Evolutionary conservation across 139 green algal genomes (phyloP).

Genomic region (Haematococcus lacustris): DNA sequence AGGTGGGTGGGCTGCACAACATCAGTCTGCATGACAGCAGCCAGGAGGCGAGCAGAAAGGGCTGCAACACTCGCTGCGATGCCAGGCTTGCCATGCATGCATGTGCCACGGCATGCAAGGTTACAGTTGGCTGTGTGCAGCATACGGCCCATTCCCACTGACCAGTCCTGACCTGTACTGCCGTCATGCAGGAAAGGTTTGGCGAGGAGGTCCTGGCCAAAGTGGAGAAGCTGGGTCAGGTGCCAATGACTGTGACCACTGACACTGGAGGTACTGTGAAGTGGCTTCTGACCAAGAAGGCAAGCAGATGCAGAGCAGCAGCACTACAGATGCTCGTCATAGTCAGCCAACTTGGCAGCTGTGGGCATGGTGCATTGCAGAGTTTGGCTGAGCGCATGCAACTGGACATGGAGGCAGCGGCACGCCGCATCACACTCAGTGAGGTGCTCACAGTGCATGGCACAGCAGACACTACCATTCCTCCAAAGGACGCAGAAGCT

Average conservation of each 20-base stretch:
- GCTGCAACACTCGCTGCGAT: no score
- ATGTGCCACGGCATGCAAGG: no score
- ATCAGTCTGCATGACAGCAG: no score
- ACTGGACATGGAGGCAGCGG: constrained; percentile 2
- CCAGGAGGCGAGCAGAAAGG: no score
- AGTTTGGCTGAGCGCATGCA: constrained; percentile 5
- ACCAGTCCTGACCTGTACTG: no score
- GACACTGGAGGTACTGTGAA: constrained; percentile 10
- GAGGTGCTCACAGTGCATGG: constrained; percentile 56
- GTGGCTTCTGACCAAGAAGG: constrained; percentile 35
- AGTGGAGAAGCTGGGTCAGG: constrained; percentile 27
- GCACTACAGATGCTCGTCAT: no score
- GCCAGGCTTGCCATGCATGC: no score
- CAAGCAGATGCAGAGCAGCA: no score
- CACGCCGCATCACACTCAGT: constrained; percentile 17
- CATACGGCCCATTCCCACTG: no score
- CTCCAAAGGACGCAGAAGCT: constrained; percentile 33
- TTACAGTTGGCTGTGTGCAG: no score
- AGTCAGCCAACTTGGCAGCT: no score
- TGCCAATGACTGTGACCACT: constrained; percentile 14
- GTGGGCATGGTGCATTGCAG: constrained; percentile 2
- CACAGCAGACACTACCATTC: constrained; percentile 39
- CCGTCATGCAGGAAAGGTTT: constrained; percentile 43
- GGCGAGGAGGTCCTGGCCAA: constrained; percentile 40
- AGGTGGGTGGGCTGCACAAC: constrained; percentile 8